Base-by-base conservation (phyloP, 208 protist genomes). In the Crithidia bombi region DNA sequence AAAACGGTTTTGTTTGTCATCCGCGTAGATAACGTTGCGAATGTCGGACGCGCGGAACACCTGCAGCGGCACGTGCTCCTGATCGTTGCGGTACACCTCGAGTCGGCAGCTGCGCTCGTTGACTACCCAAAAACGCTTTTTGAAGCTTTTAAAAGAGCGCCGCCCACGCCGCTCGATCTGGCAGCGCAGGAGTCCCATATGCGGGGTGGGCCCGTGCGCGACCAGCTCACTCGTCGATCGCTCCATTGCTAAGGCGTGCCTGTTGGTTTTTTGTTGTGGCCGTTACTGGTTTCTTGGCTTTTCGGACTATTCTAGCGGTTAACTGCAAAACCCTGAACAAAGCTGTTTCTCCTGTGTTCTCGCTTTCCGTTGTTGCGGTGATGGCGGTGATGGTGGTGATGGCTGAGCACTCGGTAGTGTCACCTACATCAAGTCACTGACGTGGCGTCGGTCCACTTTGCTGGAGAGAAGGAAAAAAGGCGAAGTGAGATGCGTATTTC, bases 31-130 rank as follows among this genome's bases (percentile, higher is more conserved):
- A 2, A 96, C 89, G 38, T 79, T 79, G 23, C 85, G 83, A 15
- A 96, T 72, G 41, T 93, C 85, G 0, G 75, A 73, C 4, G 83
- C 83, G 17, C 64, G 57, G 50, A 89, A 78, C 11, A 75, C 78
- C 10, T 79, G 56, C 58, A 75, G 68, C n/a, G 87, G 82, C 33
- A 85, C 67, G 47, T 83, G 76, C 11, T 79, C 77, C 67, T 94
- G 89, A 61, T 96, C 91, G 77, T 96, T 94, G 61, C 90, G 91
- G 79, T 93, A 96, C 49, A 94, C 67, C 69, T 92, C 86, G 10
- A 96, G 69, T 38, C 78, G 55, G 5, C 72, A 58, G 17, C 83
- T 72, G 17, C 55, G 47, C 36, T 81, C 75, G 73, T 91, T 83
- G 21, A 94, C 83, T 5, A 96, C 85, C 83, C 82, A 92, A 67